Evolutionary conservation across 352 stramenopile species (phyloP).

Genomic region (Albugo candida): DNA sequence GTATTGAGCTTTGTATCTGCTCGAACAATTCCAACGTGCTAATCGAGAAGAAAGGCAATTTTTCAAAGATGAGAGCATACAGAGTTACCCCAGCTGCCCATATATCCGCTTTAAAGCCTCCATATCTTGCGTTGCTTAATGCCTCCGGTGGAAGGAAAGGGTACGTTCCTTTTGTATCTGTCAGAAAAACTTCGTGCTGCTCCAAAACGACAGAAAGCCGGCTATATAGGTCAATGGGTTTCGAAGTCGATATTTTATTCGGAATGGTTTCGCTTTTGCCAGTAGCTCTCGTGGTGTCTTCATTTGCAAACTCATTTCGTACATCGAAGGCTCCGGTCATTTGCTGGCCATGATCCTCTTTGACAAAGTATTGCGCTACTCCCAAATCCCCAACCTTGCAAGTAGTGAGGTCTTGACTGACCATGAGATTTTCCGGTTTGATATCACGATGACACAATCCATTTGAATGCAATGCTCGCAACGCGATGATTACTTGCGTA

Average conservation of each 20-base stretch:
- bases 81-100: constrained; percentile 85
- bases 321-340: constrained; percentile 33
- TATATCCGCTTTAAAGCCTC: constrained; percentile 74
- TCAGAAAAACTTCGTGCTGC: constrained; percentile 16
- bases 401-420: constrained; percentile 23
- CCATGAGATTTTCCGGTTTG: constrained; percentile 70
- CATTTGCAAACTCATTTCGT: constrained; percentile 12
- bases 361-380: constrained; percentile 52
- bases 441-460: constrained; percentile 71
- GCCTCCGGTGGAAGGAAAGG: constrained; percentile 54
- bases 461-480: constrained; percentile 57
- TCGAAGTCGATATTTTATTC: neutral
- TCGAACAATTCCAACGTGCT: constrained; percentile 79
- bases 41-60: constrained; percentile 74
- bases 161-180: constrained; percentile 57
- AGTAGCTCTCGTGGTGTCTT: neutral
- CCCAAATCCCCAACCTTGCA: constrained; percentile 73
- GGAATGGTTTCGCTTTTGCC: constrained; percentile 1
- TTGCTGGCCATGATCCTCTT: constrained; percentile 13
- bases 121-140: constrained; percentile 40
- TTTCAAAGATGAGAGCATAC: constrained; percentile 76
- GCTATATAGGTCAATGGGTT: too few relatives aligned
- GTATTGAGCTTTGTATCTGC: constrained; percentile 54
- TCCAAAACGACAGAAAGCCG: too few relatives aligned
- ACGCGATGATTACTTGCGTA: constrained; percentile 34